These are phyloP conservation scores for Apocynum venetum DNA, from an alignment of 257 asterid genomes.

Conservation along the genomic window DNA sequence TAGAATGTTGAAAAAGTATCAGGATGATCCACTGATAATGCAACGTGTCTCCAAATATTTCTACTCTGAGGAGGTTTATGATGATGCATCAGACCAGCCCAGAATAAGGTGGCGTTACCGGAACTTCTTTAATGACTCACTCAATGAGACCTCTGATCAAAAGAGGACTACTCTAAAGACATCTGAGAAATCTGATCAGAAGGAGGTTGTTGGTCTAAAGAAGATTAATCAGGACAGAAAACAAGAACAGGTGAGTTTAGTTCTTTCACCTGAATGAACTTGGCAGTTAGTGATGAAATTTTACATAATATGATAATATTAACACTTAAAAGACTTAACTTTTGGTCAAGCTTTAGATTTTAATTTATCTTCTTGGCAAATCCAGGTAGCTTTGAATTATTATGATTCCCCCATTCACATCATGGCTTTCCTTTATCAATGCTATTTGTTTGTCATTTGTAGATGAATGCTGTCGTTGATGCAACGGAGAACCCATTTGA, in stretches of 20 bases:
- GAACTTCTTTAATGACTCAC: slow-evolving; percentile 27
- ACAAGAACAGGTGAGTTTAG: slow-evolving; percentile 11
- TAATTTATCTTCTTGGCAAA: background rate
- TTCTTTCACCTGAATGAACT: background rate
- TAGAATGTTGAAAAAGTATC: slow-evolving; percentile 58
- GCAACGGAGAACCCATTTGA: slow-evolving; percentile 54
- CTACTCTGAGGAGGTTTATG: slow-evolving; percentile 58
- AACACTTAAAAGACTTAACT: background rate
- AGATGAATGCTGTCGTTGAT: slow-evolving; percentile 37
- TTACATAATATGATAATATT: background rate
- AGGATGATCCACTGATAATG: slow-evolving; percentile 35
- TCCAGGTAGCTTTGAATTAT: background rate
- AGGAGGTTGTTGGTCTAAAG: background rate
- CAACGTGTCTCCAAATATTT: slow-evolving; percentile 54
- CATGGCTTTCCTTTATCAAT: background rate
- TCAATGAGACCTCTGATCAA: slow-evolving; percentile 22
- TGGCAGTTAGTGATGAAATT: background rate
- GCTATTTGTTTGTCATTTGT: slow-evolving; percentile 9
- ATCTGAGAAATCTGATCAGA: slow-evolving; percentile 18
- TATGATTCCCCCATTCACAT: background rate
- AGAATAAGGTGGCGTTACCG: slow-evolving; percentile 56
- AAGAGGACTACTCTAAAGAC: slow-evolving; percentile 21
- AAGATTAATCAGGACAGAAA: slow-evolving; percentile 32
- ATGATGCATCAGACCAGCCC: slow-evolving; percentile 65
- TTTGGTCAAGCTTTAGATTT: background rate